Base-by-base conservation (phyloP, 305 asterid species). In the Solanum hybrid region DNA sequence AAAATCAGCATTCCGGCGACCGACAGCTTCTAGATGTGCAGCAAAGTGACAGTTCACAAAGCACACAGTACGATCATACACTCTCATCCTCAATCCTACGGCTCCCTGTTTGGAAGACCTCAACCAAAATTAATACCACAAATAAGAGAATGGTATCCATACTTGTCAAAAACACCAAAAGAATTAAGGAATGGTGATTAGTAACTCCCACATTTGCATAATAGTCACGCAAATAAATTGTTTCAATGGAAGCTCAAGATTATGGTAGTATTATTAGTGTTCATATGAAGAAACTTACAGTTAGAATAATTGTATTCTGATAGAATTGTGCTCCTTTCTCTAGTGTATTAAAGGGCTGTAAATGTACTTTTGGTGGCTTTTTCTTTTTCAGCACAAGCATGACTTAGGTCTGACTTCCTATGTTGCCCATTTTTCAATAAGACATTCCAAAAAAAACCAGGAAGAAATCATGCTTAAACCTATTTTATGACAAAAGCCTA, bases 1-100 rank as follows among this genome's bases (percentile, higher is more conserved):
- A 81, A 95, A 97, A 94, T 97, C 99, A 86, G 97, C 98, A 92
- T 97, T 97, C 85, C 99, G 95, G 75, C 99, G 98, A 91, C 90
- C 91, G 60, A 95, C 98, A 81, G 98, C 99, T 86, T 95, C 99
- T 89, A 97, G 92, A 89, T 97, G 99, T 16, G 99, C 99, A 90
- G 99, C 99, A 90, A 97, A 97, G 92, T 97, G 99, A 90, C 99
- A 97, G 90, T 97, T 97, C 86, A 96, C 98, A 91, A 96, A 97
- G 94, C 99, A 97, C 92, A 97, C 87, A 89, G 90, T 92, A 69
- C 98, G 94, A 90, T 92, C 97, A 80, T 94, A 96, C 82, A 96
- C 96, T 91, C 99, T 94, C 99, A 97, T 94, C 92, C 98, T 95
- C 94, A 97, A 91, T 91, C 98, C 99, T 93, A 96, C 99, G 66